Evolutionary conservation across 2,329 filamentous ascomycete genomes (phyloP), one percentile per base, ranked within the genome.

Genomic region (Aspergillus fischeri): DNA sequence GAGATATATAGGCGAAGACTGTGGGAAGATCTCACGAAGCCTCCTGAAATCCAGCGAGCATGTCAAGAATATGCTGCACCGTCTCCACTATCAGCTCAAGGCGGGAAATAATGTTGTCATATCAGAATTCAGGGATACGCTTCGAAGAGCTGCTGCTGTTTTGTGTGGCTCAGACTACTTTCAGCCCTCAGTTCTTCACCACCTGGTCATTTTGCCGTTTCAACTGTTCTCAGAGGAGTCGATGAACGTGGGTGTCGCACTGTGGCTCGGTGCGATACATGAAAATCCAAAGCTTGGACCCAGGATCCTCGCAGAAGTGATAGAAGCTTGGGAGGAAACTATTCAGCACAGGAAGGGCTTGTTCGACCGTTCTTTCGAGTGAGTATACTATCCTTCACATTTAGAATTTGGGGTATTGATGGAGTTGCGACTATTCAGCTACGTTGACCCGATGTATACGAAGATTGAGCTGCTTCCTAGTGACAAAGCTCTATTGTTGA

Each of bases 261-360:
- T 99, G 6, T 99, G 94, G 94, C 86, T 97, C 59, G 94, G 94
- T 27, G 90, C 97, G 14, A 95, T 97, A 68, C 94, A 97, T 67
- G 94, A 99, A 72, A 97, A 96, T 67, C 90, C 92, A 2, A 84
- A 85, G 55, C 87, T 97, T 74, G 92, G 96, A 73, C 84, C 93
- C 8, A 87, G 92, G 59, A 86, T 99, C 55, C 77, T 99, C 32
- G 87, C 86, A 53, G 91, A 96, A 70, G 90, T 97, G 65, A 88
- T 89, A 9, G 89, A 94, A 69, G 90, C 93, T 61, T 99, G 93
- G 91, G 93, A 97, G 73, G 81, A 83, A 56, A 94, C 89, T 3
- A 86, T 97, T 49, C 83, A 90, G 57, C 87, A 85, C 65, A 86
- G 85, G 60, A 83, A 88, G 53, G 94, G 94, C 10, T 81, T 97